These are phyloP conservation scores for Cadophora gregata DNA, from an alignment of 2,329 filamentous ascomycete species.

Conservation along the genomic window DNA sequence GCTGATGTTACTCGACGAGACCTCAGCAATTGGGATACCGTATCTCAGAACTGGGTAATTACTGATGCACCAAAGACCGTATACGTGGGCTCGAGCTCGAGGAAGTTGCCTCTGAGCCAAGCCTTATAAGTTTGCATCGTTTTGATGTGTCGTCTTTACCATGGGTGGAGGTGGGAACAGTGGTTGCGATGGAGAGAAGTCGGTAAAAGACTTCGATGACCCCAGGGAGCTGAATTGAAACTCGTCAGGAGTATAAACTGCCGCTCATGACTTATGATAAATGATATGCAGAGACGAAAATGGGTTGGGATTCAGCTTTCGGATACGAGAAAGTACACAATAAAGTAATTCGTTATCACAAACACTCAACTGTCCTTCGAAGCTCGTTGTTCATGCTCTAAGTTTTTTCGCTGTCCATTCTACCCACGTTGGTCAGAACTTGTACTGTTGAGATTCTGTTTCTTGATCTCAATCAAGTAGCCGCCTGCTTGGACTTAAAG, in stretches of 20 bases:
- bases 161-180: background rate
- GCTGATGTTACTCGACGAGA: constrained; percentile 79
- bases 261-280: constrained; percentile 13
- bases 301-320: background rate
- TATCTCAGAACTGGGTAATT: constrained; percentile 80
- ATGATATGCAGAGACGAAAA: constrained; percentile 1
- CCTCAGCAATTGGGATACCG: constrained; percentile 84
- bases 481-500: background rate
- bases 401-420: background rate
- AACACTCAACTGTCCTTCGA: background rate
- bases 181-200: background rate
- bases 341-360: constrained; percentile 9
- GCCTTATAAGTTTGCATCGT: constrained; percentile 24
- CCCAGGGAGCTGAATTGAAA: constrained; percentile 6
- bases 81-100: constrained; percentile 44
- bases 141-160: background rate
- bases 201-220: background rate
- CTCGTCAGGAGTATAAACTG: constrained; percentile 17
- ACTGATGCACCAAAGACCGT: constrained; percentile 41
- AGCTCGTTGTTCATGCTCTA: background rate
- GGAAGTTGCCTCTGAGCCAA: constrained; percentile 40
- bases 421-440: background rate
- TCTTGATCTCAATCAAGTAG: background rate
- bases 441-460: background rate
- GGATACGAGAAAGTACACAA: background rate